Conservation (phyloP, 129 eudicot species). For the Tagetes patula region DNA sequence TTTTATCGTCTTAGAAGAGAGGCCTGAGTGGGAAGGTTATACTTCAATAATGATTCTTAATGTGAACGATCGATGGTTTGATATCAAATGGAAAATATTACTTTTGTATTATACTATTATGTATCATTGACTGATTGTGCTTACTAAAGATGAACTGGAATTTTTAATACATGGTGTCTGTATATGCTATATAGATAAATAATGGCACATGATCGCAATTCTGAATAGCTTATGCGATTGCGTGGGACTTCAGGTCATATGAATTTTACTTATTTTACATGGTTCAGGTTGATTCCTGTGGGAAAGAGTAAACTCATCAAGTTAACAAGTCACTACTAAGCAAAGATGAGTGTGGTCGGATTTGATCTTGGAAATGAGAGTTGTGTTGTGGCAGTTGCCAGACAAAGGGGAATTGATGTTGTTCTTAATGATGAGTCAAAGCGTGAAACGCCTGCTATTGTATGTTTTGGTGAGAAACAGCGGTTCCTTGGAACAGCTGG, state of each 20-base stretch:
- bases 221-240: background rate
- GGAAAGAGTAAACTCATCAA: constrained; percentile 12
- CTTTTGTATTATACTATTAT: no score
- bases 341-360: constrained; percentile 92
- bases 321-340: constrained; percentile 22
- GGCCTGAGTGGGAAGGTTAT: background rate
- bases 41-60: background rate
- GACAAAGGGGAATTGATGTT: constrained; percentile 89
- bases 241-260: background rate
- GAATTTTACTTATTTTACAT: constrained; percentile 11
- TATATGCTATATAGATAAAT: constrained; percentile 16
- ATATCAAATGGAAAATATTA: no score
- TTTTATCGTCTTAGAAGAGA: background rate
- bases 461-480: constrained; percentile 92
- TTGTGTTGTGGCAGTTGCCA: constrained; percentile 92
- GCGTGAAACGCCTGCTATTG: constrained; percentile 86
- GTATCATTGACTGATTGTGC: background rate
- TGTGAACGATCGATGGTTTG: no score
- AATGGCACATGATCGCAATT: background rate
- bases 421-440: constrained; percentile 90
- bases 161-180: background rate
- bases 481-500: constrained; percentile 95
- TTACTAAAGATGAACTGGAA: background rate
- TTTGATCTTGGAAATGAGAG: constrained; percentile 92
- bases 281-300: constrained; percentile 32